Conservation (phyloP, 306 rosid genomes). For the barrel medic (Medicago truncatula) region DNA sequence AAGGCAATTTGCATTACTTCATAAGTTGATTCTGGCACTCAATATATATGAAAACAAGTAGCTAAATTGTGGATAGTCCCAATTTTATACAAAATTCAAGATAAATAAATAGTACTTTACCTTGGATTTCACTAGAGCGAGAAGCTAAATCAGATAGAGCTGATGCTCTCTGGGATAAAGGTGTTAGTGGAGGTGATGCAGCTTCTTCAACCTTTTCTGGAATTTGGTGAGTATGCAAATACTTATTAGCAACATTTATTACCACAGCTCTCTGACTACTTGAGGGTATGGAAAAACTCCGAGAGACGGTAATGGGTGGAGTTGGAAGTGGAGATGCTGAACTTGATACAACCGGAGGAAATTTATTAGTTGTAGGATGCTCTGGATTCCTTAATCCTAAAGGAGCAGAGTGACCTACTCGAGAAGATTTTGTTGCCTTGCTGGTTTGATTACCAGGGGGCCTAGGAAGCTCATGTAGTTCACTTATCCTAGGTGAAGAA, state of each 20-base stretch:
- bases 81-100: conserved; percentile 8
- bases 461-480: conserved; percentile 95
- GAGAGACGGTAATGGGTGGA: conserved; percentile 71
- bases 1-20: conserved; percentile 5
- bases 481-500: conserved; percentile 83
- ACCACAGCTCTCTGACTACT: conserved; percentile 73
- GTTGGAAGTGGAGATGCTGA: conserved; percentile 86
- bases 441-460: conserved; percentile 67
- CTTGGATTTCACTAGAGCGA: conserved; percentile 68
- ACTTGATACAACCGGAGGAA: conserved; percentile 59
- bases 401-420: conserved; percentile 80
- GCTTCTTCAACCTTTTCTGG: conserved; percentile 61
- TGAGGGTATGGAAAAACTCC: conserved; percentile 90
- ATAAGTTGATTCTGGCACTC: conserved; percentile 5
- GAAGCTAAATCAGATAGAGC: conserved; percentile 58
- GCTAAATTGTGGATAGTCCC: conserved; percentile 22
- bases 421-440: conserved; percentile 57
- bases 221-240: conserved; percentile 67
- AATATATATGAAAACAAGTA: background rate
- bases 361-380: conserved; percentile 48
- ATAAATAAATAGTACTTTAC: conserved; percentile 47
- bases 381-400: conserved; percentile 68
- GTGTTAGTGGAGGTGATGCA: conserved; percentile 76
- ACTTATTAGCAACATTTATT: conserved; percentile 64
- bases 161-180: conserved; percentile 61